Base-by-base conservation (phyloP, 129 eudicot species). In the Pseudognaphalium luteoalbum region DNA sequence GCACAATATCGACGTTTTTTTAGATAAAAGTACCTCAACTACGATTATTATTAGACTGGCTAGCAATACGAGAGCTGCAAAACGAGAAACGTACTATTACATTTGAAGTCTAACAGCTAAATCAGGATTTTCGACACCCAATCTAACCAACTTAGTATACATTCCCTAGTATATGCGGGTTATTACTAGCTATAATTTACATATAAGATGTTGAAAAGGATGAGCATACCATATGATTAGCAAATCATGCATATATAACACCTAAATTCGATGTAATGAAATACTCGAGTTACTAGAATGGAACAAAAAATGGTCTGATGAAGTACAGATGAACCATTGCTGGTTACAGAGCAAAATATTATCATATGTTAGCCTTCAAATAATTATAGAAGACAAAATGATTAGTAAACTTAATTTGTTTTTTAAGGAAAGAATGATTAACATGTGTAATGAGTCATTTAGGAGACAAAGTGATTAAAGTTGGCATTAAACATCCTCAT, bases 401-500 rank as follows among this genome's bases (percentile, higher is more conserved):
- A 12, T 59, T 54, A n/a, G 66, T 47, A 72, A 33, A 33, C 56
- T 72, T 28, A 64, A 28, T 29, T 28, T 62, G 61, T 8, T 62
- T 28, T 42, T 44, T 63, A 29, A 75, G 20, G 68, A 73, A 33
- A 61, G 72, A 35, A 68, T 37, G 47, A 6, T 25, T 78, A 78
- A 78, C 71, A 78, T 77, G 76, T 75, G 28, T 19, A 51, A 70
- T 29, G 54, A 59, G 58, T 42, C 54, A 70, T 60, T 51, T 37
- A 42, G 64, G 81, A 33, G 63, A 78, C 81, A 70, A 25, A 29
- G 29, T 78, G 71, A 78, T 42, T 78, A 60, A 58, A 20, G 32
- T 32, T 57, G 44, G 79, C 72, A 75, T 50, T 35, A 30, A 50
- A 61, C 81, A 60, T 70, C 70, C 50, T 71, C 76, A 78, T 78